Percentiles rank a stretch among this genome's conserved stretches.
These are phyloP conservation scores for Pseudevernia furfuracea DNA, from an alignment of 495 filamentous ascomycete species.

Conservation along the genomic window DNA sequence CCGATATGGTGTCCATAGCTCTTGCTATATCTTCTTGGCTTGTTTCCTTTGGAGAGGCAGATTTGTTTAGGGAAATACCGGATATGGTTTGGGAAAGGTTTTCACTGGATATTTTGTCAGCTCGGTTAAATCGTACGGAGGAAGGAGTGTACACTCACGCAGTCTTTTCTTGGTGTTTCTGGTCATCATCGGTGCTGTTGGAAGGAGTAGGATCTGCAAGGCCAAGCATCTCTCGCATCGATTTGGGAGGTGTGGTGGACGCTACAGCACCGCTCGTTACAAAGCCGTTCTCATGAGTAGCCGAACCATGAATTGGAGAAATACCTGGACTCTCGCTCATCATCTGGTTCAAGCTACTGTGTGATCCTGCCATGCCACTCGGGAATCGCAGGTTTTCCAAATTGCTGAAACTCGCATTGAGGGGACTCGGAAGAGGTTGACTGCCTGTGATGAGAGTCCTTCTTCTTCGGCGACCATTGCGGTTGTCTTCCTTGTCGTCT, in stretches of 20 bases:
- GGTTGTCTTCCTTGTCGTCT: conserved; percentile 63
- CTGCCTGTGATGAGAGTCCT: conserved; percentile 95
- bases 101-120: conserved; percentile 49
- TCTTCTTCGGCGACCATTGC: conserved; percentile 86
- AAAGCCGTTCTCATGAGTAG: conserved; percentile 27
- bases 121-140: conserved; percentile 12
- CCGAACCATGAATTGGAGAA: conserved; percentile 29
- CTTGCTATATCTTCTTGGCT: conserved; percentile 43
- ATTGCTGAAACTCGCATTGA: conserved; percentile 84
- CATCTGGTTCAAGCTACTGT: conserved; percentile 77
- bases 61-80: conserved; percentile 86
- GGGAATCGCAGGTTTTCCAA: conserved; percentile 57
- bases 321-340: conserved; percentile 64
- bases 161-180: conserved; percentile 78
- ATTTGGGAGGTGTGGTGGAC: conserved; percentile 35
- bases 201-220: conserved; percentile 45
- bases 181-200: conserved; percentile 56
- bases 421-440: conserved; percentile 88
- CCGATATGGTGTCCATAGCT: conserved; percentile 72
- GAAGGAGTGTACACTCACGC: conserved; percentile 54
- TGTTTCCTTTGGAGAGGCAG: conserved; percentile 37
- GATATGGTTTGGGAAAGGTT: conserved; percentile 86
- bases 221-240: conserved; percentile 54
- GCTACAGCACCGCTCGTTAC: conserved; percentile 44
- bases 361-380: conserved; percentile 62